Base-by-base conservation (phyloP, 441 rosid genomes). In the Kokia cookei region DNA sequence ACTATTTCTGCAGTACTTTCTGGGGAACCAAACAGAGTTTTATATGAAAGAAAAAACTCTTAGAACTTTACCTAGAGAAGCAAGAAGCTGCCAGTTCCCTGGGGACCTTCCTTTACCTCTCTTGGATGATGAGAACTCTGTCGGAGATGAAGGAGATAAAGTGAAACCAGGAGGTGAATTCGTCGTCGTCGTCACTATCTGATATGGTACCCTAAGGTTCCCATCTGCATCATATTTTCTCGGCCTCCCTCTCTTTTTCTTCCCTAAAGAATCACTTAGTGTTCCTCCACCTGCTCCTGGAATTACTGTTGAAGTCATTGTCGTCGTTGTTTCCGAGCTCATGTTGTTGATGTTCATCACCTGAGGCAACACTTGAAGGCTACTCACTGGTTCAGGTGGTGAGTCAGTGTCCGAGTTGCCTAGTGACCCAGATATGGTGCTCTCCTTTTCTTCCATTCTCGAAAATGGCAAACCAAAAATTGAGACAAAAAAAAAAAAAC, bases 201-300 rank as follows among this genome's bases (percentile, higher is more conserved):
- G 53, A 22, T 65, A 76, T 2, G 69, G 61, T 9, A 71, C 69
- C 54, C 85, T 82, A 42, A 82, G 75, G 82, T 82, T 88, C 7
- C 88, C 93, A 6, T 76, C 87, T 3, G 84, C 26, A 61, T 81
- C 88, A 47, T 86, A 83, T 72, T 82, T 90, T 71, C 84, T 78
- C 0, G 92, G 91, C 79, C 91, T 80, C 62, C 86, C 91, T 77
- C 91, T 88, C 71, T 73, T 88, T 78, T 82, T 86, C 50, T 79
- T 85, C 75, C 59, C 86, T 17, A 54, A 76, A 54, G 64, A 71
- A 66, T 80, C 84, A 13, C 75, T 78, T 64, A 13, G 61, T 6
- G 40, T 12, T 57, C 53, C 65, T 19, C 65, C 76, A 62, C 72
- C 73, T 12, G 73, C 59, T 58, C 79, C 75, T 26, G 55, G 55